phyloP scores from a whole-genome alignment of 139 green algal genomes.

The Closterium sp. region DNA sequence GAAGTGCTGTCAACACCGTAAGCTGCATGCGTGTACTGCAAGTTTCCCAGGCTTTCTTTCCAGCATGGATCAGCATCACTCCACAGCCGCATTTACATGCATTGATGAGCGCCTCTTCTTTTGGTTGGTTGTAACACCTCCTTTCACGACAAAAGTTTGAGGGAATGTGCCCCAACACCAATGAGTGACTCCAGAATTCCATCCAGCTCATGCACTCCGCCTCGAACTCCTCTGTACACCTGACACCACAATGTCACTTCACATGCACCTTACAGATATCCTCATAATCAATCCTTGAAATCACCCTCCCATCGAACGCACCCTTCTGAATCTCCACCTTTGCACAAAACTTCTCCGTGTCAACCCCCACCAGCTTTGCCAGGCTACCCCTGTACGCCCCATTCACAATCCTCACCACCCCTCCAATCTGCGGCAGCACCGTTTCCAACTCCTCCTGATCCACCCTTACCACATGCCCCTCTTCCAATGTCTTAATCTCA shows the following conservation, averaged over 20 bases:
- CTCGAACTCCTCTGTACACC: not conserved
- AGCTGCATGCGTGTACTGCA: too few relatives aligned
- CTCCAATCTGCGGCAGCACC: constrained; percentile 67
- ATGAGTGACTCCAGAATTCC: too few relatives aligned
- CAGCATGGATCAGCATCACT: too few relatives aligned
- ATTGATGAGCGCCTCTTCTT: too few relatives aligned
- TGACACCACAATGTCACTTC: not conserved
- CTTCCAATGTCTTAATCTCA: constrained; percentile 75
- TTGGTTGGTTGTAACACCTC: too few relatives aligned
- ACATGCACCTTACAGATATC: constrained; percentile 76
- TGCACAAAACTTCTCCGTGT: constrained; percentile 73
- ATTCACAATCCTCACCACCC: constrained; percentile 73
- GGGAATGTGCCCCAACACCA: too few relatives aligned
- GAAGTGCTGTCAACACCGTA: too few relatives aligned
- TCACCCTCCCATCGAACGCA: constrained; percentile 50
- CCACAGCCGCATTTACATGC: too few relatives aligned
- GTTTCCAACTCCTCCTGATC: constrained; percentile 94
- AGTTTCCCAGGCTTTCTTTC: too few relatives aligned
- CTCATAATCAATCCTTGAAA: constrained; percentile 83
- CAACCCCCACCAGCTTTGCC: constrained; percentile 63
- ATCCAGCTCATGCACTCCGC: too few relatives aligned
- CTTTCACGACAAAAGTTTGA: too few relatives aligned
- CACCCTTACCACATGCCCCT: constrained; percentile 74
- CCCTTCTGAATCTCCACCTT: constrained; percentile 58
- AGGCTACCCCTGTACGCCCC: constrained; percentile 65